These are phyloP conservation scores for Suillus brevipes DNA, from an alignment of 768 basidiomycete genomes.

Conservation along the genomic window DNA sequence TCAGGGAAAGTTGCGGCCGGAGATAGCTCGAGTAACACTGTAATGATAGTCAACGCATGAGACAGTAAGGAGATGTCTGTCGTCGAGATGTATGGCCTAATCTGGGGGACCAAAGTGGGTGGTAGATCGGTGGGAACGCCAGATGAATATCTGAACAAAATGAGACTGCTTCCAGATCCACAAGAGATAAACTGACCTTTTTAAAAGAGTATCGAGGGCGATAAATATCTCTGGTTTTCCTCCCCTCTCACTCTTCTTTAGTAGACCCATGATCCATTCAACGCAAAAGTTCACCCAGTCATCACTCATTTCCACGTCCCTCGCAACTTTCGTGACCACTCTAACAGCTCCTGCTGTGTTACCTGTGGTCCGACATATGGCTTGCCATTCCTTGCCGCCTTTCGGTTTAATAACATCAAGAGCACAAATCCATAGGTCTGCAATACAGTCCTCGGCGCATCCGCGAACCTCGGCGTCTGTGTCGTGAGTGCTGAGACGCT, in stretches of 20 bases:
- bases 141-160: constrained; percentile 43
- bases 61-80: constrained; percentile 79
- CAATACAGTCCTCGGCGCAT: constrained; percentile 80
- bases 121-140: constrained; percentile 60
- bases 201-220: constrained; percentile 71
- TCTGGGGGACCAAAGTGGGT: constrained; percentile 63
- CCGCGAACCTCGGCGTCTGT: constrained; percentile 90
- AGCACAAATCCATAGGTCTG: constrained; percentile 85
- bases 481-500: constrained; percentile 71
- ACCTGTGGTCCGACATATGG: constrained; percentile 67
- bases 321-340: constrained; percentile 84
- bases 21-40: constrained; percentile 67
- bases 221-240: constrained; percentile 81
- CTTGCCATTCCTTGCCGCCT: constrained; percentile 77
- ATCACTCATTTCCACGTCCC: constrained; percentile 65
- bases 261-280: constrained; percentile 70
- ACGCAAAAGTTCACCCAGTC: constrained; percentile 82
- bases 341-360: constrained; percentile 75
- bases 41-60: constrained; percentile 63
- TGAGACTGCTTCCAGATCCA: neutral
- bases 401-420: constrained; percentile 67
- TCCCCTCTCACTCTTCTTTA: constrained; percentile 75
- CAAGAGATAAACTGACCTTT: constrained; percentile 45
- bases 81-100: constrained; percentile 73
- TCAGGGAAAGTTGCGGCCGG: constrained; percentile 71